Percentiles rank a stretch among this genome's conserved stretches.
Conservation (phyloP, 805 yeast genomes). For the Candida railenensis region DNA sequence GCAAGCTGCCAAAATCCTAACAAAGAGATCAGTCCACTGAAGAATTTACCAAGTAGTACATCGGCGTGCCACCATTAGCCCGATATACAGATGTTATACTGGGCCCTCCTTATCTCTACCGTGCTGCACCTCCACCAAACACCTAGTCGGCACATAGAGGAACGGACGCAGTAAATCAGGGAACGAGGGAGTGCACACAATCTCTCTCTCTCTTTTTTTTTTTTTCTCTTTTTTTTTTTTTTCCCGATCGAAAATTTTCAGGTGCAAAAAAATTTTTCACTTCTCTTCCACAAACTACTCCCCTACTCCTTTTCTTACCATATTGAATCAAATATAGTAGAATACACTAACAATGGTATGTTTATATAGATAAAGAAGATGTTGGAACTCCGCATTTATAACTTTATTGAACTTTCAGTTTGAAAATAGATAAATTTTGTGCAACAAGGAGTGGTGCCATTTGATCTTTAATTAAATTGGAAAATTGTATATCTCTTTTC, state of each 20-base stretch:
- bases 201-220: neutral
- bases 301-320: neutral
- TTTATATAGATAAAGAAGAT: slow-evolving; percentile 17
- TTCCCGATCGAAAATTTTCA: neutral
- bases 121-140: too few relatives aligned
- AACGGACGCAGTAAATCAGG: neutral
- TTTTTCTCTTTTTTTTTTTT: neutral
- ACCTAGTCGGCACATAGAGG: neutral
- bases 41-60: too few relatives aligned
- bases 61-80: too few relatives aligned
- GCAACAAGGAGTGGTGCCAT: slow-evolving; percentile 11
- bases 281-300: too few relatives aligned
- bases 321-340: neutral
- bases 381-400: slow-evolving; percentile 24
- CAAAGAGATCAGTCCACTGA: too few relatives aligned
- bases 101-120: too few relatives aligned
- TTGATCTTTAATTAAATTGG: neutral
- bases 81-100: too few relatives aligned
- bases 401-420: slow-evolving; percentile 17
- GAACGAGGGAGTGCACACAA: neutral
- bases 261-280: neutral
- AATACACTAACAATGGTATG: slow-evolving; percentile 26
- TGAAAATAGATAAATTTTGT: slow-evolving; percentile 7
- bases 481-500: neutral
- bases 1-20: too few relatives aligned